phyloP scores from a whole-genome alignment of 768 basidiomycete species.

The Calocera viscosa region DNA sequence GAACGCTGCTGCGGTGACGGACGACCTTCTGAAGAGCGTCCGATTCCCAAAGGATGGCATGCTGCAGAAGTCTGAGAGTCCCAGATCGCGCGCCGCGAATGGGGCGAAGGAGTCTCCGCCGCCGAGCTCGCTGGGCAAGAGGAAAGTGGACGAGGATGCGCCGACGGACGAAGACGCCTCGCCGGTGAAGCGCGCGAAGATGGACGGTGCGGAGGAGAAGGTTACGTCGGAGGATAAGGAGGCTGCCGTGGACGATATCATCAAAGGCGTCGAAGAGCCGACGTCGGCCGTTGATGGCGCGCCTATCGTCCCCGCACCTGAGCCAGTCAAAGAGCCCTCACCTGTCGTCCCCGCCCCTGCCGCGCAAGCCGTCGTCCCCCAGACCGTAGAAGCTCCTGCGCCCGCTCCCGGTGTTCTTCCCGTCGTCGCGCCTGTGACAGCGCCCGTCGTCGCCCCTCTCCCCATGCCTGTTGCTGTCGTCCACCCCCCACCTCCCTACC shows the following conservation, averaged over 20 bases:
- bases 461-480: constrained; percentile 8
- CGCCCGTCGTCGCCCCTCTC: background rate
- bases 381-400: background rate
- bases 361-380: background rate
- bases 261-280: background rate
- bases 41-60: background rate
- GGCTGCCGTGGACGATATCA: background rate
- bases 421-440: background rate
- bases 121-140: background rate
- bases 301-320: background rate
- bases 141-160: background rate
- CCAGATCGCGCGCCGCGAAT: background rate
- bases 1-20: background rate
- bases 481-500: background rate
- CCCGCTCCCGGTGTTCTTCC: background rate
- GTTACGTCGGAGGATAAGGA: background rate
- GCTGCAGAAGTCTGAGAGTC: background rate
- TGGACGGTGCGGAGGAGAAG: background rate
- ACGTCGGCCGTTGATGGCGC: background rate
- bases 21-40: background rate
- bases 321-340: background rate
- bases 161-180: background rate
- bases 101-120: background rate
- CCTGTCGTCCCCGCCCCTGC: constrained; percentile 10
- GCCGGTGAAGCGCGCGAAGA: background rate